Conservation (phyloP, 148 eudicot genomes). For the Diospyros lotus region DNA sequence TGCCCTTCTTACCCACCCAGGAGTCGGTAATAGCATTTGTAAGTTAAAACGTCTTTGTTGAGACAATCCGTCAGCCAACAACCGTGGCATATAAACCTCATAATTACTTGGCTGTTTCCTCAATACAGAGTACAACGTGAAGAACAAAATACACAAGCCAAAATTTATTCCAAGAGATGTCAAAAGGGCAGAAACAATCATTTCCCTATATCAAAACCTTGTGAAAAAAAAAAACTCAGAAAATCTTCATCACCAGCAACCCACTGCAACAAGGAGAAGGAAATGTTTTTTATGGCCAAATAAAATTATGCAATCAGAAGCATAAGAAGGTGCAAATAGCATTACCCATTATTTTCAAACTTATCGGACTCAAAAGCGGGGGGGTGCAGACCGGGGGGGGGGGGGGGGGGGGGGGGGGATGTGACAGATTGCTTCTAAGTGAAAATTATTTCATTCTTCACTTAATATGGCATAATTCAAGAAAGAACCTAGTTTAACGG, state of each 20-base stretch:
- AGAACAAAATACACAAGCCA: slow-evolving; percentile 59
- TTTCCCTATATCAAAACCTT: slow-evolving; percentile 24
- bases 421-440: not conserved
- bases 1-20: slow-evolving; percentile 63
- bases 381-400: not conserved
- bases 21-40: slow-evolving; percentile 48
- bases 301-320: slow-evolving; percentile 1
- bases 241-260: slow-evolving; percentile 14
- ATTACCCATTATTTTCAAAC: not conserved
- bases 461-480: not conserved
- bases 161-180: slow-evolving; percentile 74
- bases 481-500: not conserved
- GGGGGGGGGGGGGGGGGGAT: not conserved
- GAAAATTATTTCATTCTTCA: not conserved
- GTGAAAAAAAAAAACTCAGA: not conserved
- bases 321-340: slow-evolving; percentile 3
- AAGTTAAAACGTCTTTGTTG: slow-evolving; percentile 23
- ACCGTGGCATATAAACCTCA: slow-evolving; percentile 55
- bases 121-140: slow-evolving; percentile 52
- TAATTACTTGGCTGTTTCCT: slow-evolving; percentile 62
- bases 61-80: slow-evolving; percentile 37
- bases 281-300: not conserved
- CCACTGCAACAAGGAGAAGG: slow-evolving; percentile 19
- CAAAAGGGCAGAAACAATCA: slow-evolving; percentile 73
- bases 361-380: not conserved